phyloP scores from a whole-genome alignment of 2,329 filamentous ascomycete genomes.

The Cryphonectria japonica region DNA sequence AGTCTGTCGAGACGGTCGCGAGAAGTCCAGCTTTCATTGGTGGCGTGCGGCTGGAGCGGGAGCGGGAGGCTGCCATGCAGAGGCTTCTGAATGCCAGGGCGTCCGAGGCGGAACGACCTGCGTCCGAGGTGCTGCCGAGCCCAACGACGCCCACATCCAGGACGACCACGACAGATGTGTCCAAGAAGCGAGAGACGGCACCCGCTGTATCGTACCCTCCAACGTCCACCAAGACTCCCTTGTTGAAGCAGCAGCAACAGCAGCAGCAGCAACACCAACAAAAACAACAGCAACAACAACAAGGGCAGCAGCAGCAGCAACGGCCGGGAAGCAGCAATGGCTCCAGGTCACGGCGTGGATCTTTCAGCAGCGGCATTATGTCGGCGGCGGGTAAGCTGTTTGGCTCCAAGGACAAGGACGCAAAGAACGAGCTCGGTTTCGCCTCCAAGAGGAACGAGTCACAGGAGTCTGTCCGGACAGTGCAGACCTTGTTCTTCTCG shows the following conservation, averaged over 20 bases:
- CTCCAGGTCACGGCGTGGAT: constrained; percentile 23
- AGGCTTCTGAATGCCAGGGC: constrained; percentile 24
- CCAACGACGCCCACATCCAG: constrained; percentile 2
- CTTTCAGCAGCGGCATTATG: constrained; percentile 19
- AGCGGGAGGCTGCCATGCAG: constrained; percentile 41
- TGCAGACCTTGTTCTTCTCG: constrained; percentile 15
- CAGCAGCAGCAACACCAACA: background rate
- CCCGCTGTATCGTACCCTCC: constrained; percentile 27
- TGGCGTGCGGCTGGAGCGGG: constrained; percentile 48
- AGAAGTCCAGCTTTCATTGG: constrained; percentile 44
- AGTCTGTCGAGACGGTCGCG: constrained; percentile 13
- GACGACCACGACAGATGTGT: constrained; percentile 6
- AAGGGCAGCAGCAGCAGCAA: background rate
- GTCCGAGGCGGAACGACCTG: constrained; percentile 21
- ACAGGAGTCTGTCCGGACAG: constrained; percentile 20
- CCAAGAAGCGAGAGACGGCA: constrained; percentile 23
- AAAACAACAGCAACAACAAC: background rate
- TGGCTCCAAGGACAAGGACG: constrained; percentile 21
- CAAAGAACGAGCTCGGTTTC: background rate
- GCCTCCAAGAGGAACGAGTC: constrained; percentile 7
- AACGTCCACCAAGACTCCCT: constrained; percentile 27
- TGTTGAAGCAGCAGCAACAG: constrained; percentile 13
- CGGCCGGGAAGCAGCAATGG: background rate
- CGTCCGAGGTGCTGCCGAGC: constrained; percentile 10
- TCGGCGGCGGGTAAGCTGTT: constrained; percentile 24